Evolutionary conservation across 164 flowering plant species (phyloP).

Genomic region (Tinospora cordifolia): DNA sequence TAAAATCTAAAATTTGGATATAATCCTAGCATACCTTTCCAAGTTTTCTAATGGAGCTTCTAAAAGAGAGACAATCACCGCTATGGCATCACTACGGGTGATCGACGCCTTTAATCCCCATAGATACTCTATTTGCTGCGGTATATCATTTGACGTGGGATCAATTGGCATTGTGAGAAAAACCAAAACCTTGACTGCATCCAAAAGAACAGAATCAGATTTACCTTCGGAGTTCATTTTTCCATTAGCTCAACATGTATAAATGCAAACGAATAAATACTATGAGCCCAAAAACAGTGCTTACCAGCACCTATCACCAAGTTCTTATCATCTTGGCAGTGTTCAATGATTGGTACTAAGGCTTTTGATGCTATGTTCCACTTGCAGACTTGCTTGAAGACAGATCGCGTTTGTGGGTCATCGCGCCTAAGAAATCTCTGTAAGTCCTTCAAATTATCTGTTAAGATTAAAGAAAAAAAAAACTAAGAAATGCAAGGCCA

Average conservation of each 20-base stretch:
- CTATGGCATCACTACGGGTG: conserved; percentile 50
- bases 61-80: conserved; percentile 61
- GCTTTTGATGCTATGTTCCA: conserved; percentile 71
- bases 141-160: conserved; percentile 49
- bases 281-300: not conserved
- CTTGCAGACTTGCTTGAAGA: conserved; percentile 85
- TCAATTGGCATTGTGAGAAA: conserved; percentile 91
- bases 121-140: conserved; percentile 76
- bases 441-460: conserved; percentile 92
- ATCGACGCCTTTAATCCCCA: conserved; percentile 71
- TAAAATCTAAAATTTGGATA: not conserved
- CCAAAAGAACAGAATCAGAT: not conserved
- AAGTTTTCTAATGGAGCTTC: conserved; percentile 77
- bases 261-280: not conserved
- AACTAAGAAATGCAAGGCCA: not conserved
- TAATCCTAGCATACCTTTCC: conserved; percentile 43
- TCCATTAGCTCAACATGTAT: not conserved
- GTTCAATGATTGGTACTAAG: conserved; percentile 77
- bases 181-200: conserved; percentile 84
- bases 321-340: conserved; percentile 52
- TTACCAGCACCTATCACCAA: conserved; percentile 74
- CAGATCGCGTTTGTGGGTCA: conserved; percentile 72
- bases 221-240: not conserved
- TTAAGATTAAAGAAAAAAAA: not conserved
- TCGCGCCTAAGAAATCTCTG: conserved; percentile 84